Evolutionary conservation across 805 yeast species (phyloP).

Genomic region (Monosporozyma aerobia): DNA sequence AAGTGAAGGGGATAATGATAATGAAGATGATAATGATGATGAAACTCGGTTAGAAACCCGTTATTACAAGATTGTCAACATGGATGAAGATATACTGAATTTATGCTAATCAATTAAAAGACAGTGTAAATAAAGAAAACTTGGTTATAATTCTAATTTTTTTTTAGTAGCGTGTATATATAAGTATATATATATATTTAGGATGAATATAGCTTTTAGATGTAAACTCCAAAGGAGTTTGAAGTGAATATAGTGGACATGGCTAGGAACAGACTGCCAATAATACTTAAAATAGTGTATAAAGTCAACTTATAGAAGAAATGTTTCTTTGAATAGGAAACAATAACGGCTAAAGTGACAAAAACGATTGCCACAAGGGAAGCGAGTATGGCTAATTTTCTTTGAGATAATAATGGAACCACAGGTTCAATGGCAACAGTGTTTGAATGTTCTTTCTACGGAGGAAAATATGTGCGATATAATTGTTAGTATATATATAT

Average conservation of each 20-base stretch:
- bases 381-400: conserved; percentile 17
- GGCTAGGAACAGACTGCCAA: conserved; percentile 32
- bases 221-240: conserved; percentile 40
- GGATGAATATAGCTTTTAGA: conserved; percentile 13
- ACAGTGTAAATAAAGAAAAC: not conserved
- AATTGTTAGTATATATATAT: not conserved
- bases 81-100: conserved; percentile 39
- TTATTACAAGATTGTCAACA: conserved; percentile 32
- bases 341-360: conserved; percentile 13
- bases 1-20: not conserved
- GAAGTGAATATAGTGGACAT: conserved; percentile 35
- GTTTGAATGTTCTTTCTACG: not conserved
- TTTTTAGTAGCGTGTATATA: not conserved
- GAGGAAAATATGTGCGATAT: not conserved
- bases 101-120: not conserved
- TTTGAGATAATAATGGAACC: conserved; percentile 18
- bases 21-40: conserved; percentile 1
- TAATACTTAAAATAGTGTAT: conserved; percentile 18
- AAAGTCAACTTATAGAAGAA: conserved; percentile 14
- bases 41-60: conserved; percentile 14
- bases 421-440: conserved; percentile 9
- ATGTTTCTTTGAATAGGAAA: conserved; percentile 10
- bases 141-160: not conserved
- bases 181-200: not conserved
- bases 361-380: conserved; percentile 12